A percentile compares a stretch with the other conserved stretches of the same genome.
Conservation (phyloP, 495 filamentous ascomycete species). For the Pyronema omphalodes region DNA sequence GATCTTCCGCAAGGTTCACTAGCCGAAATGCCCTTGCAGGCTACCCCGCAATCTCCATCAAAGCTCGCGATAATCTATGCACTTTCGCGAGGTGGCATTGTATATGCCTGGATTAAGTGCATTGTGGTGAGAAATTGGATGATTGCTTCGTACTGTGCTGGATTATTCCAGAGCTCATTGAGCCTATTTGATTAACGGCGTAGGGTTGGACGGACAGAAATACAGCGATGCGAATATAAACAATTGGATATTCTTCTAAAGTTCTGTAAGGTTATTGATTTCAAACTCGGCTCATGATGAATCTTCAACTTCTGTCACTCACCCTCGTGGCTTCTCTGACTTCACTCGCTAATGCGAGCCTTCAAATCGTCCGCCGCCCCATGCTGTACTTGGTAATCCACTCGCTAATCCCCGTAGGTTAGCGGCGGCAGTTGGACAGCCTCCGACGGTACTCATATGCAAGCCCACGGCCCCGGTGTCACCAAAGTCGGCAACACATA, state of each 20-base stretch:
- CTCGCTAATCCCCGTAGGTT: constrained; percentile 3
- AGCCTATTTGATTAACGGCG: background rate
- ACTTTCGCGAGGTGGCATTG: no score
- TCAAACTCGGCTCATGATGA: background rate
- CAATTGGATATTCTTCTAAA: background rate
- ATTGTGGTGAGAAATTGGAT: no score
- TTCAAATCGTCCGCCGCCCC: background rate
- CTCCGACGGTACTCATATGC: constrained; percentile 37
- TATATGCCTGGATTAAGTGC: no score
- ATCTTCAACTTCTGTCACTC: background rate
- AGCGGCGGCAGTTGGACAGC: constrained; percentile 17
- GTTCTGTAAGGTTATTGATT: background rate
- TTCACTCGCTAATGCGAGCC: background rate
- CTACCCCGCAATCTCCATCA: background rate
- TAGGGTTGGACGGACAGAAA: background rate
- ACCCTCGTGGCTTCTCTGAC: background rate
- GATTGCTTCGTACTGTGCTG: no score
- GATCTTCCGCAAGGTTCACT: background rate
- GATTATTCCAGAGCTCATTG: background rate
- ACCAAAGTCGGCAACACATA: constrained; percentile 37
- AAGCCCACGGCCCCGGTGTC: constrained; percentile 38
- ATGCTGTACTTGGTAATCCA: background rate
- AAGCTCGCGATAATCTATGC: background rate
- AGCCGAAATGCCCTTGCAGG: background rate
- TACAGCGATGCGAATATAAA: background rate